These are phyloP conservation scores for Yamadazyma dushanensis DNA, from an alignment of 1,139 yeast genomes.

Conservation along the genomic window DNA sequence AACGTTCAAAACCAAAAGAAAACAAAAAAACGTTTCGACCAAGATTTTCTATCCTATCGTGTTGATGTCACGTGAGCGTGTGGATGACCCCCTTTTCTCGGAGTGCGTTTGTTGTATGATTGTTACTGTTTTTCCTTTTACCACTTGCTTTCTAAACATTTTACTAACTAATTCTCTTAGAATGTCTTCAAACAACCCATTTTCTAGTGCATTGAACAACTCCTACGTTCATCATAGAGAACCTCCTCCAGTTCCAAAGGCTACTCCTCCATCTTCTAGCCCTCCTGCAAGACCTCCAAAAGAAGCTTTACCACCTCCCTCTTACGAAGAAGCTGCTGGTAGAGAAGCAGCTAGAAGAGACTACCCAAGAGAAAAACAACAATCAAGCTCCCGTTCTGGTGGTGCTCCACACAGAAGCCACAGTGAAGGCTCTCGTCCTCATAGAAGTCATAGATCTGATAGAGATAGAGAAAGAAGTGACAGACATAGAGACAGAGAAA, in stretches of 20 bases:
- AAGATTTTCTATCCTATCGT: no score
- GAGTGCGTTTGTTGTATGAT: no score
- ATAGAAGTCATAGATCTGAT: constrained; percentile 11
- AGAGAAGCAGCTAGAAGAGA: constrained; percentile 38
- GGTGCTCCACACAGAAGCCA: constrained; percentile 21
- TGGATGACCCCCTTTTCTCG: constrained; percentile 2
- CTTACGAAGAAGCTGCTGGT: constrained; percentile 74
- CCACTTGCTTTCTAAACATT: no score
- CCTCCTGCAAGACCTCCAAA: constrained; percentile 39
- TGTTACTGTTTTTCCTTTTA: no score
- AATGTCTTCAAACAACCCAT: constrained; percentile 59
- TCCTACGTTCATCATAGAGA: constrained; percentile 36
- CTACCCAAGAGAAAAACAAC: constrained; percentile 54
- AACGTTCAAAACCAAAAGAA: no score
- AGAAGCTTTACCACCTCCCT: constrained; percentile 36
- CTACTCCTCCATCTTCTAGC: constrained; percentile 15
- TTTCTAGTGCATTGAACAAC: constrained; percentile 47
- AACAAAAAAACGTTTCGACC: no score
- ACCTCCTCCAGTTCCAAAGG: constrained; percentile 32
- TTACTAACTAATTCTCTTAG: constrained; percentile 19
- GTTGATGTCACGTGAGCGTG: constrained; percentile 1
- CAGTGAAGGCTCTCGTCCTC: constrained; percentile 11
- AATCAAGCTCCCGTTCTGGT: constrained; percentile 19
- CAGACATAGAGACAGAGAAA: constrained; percentile 13
- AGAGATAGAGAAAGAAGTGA: constrained; percentile 10